Percentiles rank a stretch among this genome's conserved stretches.
Conservation (phyloP, 2,329 filamentous ascomycete genomes). For the Tympanopsis confertula region DNA sequence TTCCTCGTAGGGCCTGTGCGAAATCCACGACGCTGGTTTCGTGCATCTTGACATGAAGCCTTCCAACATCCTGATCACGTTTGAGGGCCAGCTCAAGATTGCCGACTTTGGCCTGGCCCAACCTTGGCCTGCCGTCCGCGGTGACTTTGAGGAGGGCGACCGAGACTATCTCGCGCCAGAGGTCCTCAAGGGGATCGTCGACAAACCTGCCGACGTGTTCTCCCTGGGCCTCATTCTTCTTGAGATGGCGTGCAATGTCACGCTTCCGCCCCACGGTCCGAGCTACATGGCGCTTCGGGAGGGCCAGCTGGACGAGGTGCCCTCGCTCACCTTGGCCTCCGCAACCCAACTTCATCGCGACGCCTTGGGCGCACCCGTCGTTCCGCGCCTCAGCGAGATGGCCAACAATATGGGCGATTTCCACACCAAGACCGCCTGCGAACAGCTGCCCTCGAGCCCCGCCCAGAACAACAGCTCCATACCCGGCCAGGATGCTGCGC, state of each 20-base stretch:
- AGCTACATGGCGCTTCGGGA: conserved; percentile 84
- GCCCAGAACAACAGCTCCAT: background rate
- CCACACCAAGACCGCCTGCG: background rate
- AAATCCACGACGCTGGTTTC: conserved; percentile 80
- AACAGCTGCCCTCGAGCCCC: background rate
- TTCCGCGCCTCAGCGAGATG: background rate
- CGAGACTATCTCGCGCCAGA: conserved; percentile 94
- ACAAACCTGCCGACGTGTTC: conserved; percentile 88
- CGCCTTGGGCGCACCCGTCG: background rate
- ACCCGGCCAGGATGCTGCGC: too few species aligned
- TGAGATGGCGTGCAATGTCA: conserved; percentile 87
- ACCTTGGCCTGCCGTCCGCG: conserved; percentile 61
- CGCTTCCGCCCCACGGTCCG: conserved; percentile 82
- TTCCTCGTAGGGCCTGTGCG: conserved; percentile 60
- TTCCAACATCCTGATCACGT: conserved; percentile 72
- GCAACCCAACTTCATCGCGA: background rate
- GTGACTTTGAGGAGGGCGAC: conserved; percentile 84
- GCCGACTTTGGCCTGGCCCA: conserved; percentile 78
- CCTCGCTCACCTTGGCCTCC: conserved; percentile 58
- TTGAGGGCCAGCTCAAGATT: conserved; percentile 73
- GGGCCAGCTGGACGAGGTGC: conserved; percentile 79
- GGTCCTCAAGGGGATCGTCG: conserved; percentile 73
- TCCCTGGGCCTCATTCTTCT: conserved; percentile 88
- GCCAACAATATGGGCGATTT: background rate
- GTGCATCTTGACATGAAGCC: conserved; percentile 80